A percentile compares a stretch with the other conserved stretches of the same genome.
Conservation (phyloP, 495 filamentous ascomycete species). For the Elaphomyces granulatus region DNA sequence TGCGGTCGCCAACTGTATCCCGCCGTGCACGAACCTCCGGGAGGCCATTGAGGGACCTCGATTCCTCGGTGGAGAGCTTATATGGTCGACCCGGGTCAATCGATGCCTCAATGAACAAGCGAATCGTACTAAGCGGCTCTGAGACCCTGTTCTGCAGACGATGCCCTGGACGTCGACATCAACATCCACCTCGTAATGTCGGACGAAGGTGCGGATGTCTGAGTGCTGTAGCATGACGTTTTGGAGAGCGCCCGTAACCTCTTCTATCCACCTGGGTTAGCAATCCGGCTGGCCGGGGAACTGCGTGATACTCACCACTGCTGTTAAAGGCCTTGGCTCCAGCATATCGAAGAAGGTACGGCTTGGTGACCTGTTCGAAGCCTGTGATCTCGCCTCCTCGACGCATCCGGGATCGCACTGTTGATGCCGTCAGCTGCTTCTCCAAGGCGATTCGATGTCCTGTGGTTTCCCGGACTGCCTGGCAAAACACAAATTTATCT, state of each 20-base stretch:
- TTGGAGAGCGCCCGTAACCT: slow-evolving; percentile 20
- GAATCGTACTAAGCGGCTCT: slow-evolving; percentile 17
- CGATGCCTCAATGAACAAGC: slow-evolving; percentile 15
- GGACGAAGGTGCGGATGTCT: slow-evolving; percentile 16
- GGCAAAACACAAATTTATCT: slow-evolving; percentile 12
- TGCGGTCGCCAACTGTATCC: slow-evolving; percentile 6
- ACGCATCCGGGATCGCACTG: slow-evolving; percentile 13
- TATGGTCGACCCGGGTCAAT: slow-evolving; percentile 15
- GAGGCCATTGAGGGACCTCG: slow-evolving; percentile 11
- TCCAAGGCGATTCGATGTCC: slow-evolving; percentile 10
- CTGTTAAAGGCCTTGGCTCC: slow-evolving; percentile 14
- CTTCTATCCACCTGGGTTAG: slow-evolving; percentile 13
- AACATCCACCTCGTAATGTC: slow-evolving; percentile 19
- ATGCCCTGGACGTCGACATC: slow-evolving; percentile 21
- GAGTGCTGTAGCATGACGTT: slow-evolving; percentile 21
- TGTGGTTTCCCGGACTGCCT: slow-evolving; percentile 7
- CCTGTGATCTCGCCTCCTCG: slow-evolving; percentile 13
- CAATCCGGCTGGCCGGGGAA: no score
- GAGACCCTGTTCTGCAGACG: slow-evolving; percentile 13
- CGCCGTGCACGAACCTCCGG: slow-evolving; percentile 7
- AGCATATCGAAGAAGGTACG: slow-evolving; percentile 13
- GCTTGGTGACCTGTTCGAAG: slow-evolving; percentile 12
- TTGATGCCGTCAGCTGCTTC: slow-evolving; percentile 7
- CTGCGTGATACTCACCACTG: no score
- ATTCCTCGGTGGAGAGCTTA: slow-evolving; percentile 14